phyloP scores from a whole-genome alignment of 1,284 basidiomycete genomes.

The Ustilago esculenta region DNA sequence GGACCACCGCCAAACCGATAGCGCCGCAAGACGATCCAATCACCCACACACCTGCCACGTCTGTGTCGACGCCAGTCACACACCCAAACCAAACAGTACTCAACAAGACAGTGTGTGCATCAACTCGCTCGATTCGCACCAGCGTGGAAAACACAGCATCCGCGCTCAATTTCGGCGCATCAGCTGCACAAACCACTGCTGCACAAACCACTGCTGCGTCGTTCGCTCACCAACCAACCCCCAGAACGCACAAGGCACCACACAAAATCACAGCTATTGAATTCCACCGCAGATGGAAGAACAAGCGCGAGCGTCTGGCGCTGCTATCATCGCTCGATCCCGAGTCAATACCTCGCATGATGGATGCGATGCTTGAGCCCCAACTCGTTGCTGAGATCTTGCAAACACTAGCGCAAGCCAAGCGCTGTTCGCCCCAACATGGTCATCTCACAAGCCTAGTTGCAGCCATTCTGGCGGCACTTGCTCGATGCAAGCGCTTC shows the following conservation, averaged over 20 bases:
- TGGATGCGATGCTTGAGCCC: slow-evolving; percentile 38
- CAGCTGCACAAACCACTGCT: not conserved
- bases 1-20: slow-evolving; percentile 6
- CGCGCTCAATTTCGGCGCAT: slow-evolving; percentile 32
- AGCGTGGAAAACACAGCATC: slow-evolving; percentile 24
- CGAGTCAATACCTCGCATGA: slow-evolving; percentile 25
- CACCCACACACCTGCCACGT: too few species aligned
- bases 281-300: slow-evolving; percentile 45
- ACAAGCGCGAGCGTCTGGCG: slow-evolving; percentile 9
- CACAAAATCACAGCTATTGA: slow-evolving; percentile 33
- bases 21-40: too few species aligned
- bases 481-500: slow-evolving; percentile 36
- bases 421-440: slow-evolving; percentile 2
- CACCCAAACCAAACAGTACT: too few species aligned
- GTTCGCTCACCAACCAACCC: not conserved
- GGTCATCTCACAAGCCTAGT: not conserved
- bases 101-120: too few species aligned
- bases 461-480: slow-evolving; percentile 3
- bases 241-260: not conserved
- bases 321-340: slow-evolving; percentile 17
- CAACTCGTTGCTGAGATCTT: slow-evolving; percentile 31
- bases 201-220: not conserved
- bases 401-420: slow-evolving; percentile 9
- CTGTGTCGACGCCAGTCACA: too few species aligned
- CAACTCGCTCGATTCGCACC: too few species aligned